These are phyloP conservation scores for Fraxinus ornus DNA, from an alignment of 305 asterid species.

Conservation along the genomic window DNA sequence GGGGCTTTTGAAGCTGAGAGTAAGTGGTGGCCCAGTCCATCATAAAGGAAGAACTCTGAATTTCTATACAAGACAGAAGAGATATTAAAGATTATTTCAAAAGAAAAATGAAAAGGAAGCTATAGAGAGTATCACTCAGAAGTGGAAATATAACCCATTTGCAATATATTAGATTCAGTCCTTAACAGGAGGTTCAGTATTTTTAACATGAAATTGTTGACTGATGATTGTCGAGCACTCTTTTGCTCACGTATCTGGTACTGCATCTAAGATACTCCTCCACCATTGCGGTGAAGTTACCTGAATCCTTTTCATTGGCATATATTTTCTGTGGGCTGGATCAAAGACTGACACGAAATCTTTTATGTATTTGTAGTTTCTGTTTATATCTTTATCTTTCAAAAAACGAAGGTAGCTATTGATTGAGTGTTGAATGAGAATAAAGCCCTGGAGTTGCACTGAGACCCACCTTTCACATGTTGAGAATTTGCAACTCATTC, in stretches of 20 bases:
- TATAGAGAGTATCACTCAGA: background rate
- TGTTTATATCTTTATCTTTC: background rate
- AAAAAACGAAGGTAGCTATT: background rate
- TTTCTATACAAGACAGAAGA: background rate
- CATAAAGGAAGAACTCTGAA: background rate
- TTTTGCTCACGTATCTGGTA: background rate
- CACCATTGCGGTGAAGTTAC: background rate
- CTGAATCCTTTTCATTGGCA: background rate
- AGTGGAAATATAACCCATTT: background rate
- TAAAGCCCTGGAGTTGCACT: background rate
- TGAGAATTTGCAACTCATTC: conserved; percentile 13
- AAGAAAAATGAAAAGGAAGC: background rate
- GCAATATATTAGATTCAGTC: background rate
- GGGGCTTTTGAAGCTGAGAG: background rate
- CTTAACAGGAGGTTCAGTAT: background rate
- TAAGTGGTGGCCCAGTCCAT: background rate
- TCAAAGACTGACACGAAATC: background rate
- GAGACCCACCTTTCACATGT: conserved; percentile 2
- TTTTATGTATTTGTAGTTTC: background rate
- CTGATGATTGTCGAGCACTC: background rate
- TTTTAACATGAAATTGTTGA: background rate
- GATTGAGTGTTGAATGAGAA: background rate
- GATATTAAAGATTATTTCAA: background rate
- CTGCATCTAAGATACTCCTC: background rate
- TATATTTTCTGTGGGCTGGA: background rate